Percentiles rank a stretch among this genome's conserved stretches.
Conservation (phyloP, 2,329 filamentous ascomycete species). For the Cladophialophora exuberans region DNA sequence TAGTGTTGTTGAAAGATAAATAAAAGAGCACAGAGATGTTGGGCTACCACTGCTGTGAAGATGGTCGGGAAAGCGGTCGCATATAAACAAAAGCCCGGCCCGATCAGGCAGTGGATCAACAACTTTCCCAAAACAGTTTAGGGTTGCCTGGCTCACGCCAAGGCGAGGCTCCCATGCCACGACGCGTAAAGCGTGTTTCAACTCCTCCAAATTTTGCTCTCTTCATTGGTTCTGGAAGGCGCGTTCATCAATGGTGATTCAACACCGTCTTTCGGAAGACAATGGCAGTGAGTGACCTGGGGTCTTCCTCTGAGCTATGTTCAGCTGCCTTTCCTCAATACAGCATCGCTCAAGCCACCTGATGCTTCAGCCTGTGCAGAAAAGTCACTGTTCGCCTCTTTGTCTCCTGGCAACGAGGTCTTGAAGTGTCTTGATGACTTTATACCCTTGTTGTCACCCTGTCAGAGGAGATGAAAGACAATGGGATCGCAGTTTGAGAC, state of each 20-base stretch:
- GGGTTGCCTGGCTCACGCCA: neutral
- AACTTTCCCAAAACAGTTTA: constrained; percentile 21
- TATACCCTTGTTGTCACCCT: too few relatives aligned
- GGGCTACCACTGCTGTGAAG: neutral
- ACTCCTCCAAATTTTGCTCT: neutral
- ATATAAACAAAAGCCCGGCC: constrained; percentile 23
- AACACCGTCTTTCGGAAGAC: neutral
- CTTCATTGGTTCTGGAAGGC: neutral
- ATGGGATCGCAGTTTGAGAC: too few relatives aligned
- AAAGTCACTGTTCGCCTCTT: neutral
- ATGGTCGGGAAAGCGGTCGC: constrained; percentile 21
- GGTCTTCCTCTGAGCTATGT: too few relatives aligned
- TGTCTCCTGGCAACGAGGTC: too few relatives aligned
- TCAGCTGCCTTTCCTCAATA: neutral
- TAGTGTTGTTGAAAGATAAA: neutral
- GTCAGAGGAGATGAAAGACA: too few relatives aligned
- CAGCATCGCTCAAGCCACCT: neutral
- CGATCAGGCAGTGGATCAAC: constrained; percentile 16
- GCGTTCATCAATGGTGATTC: neutral
- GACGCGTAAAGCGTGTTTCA: constrained; percentile 19
- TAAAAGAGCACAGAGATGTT: neutral
- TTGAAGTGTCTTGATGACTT: too few relatives aligned
- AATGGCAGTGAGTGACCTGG: neutral
- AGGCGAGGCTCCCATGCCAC: constrained; percentile 8
- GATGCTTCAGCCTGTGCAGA: too few relatives aligned